phyloP scores from a whole-genome alignment of 1,284 basidiomycete species.

The Vanrija sp. region DNA sequence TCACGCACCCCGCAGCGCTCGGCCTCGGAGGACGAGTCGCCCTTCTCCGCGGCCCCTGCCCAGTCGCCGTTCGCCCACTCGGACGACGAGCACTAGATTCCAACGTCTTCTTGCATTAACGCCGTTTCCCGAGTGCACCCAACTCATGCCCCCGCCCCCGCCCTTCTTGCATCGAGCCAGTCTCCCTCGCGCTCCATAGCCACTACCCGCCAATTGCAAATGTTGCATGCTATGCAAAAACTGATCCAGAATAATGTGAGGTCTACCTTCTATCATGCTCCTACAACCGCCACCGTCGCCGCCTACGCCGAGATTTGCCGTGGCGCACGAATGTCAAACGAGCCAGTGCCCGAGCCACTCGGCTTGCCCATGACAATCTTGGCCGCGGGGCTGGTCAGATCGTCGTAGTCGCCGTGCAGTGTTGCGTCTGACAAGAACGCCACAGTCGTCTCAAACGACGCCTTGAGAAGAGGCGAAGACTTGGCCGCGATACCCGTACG shows the following conservation, averaged over 20 bases:
- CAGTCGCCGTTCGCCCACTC: conserved; percentile 7
- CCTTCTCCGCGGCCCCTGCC: conserved; percentile 27
- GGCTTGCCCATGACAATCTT: conserved; percentile 88
- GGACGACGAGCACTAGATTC: conserved; percentile 5
- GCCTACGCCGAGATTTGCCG: neutral
- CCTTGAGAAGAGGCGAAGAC: conserved; percentile 90
- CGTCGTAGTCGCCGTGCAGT: conserved; percentile 89
- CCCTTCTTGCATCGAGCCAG: neutral
- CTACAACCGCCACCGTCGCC: neutral
- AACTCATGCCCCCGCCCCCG: too few relatives aligned
- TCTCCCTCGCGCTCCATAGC: neutral
- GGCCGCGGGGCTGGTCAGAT: conserved; percentile 73
- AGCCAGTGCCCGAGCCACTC: conserved; percentile 77
- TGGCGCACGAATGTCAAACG: conserved; percentile 63
- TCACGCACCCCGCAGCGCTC: conserved; percentile 5
- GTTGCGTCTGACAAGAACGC: conserved; percentile 92
- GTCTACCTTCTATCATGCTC: neutral
- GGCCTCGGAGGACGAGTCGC: conserved; percentile 26
- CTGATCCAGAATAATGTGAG: neutral
- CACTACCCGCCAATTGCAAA: neutral
- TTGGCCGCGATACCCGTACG: conserved; percentile 88
- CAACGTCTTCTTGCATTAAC: too few relatives aligned
- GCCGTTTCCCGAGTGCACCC: too few relatives aligned
- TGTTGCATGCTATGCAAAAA: conserved; percentile 5
- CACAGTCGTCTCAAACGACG: conserved; percentile 96